Conservation (phyloP, 2,329 filamentous ascomycete species). For the Shiraia sp. region DNA sequence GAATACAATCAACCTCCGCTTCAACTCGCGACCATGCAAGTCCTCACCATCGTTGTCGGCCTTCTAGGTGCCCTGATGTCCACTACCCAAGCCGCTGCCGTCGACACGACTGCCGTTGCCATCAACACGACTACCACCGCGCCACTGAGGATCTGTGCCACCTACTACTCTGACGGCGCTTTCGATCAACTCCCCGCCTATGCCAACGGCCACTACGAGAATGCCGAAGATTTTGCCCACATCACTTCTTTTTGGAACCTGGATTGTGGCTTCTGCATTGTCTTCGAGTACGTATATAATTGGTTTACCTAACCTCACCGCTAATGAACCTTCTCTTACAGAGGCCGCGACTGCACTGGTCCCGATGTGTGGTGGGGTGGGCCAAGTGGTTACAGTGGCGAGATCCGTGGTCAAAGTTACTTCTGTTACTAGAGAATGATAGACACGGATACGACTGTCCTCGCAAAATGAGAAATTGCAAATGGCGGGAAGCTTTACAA, state of each 20-base stretch:
- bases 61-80: not conserved
- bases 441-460: no score
- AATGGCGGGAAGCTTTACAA: no score
- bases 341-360: no score
- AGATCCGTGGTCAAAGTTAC: no score
- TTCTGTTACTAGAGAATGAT: no score
- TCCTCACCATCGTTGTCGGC: not conserved
- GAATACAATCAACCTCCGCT: not conserved
- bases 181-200: not conserved
- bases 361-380: no score
- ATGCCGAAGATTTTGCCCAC: not conserved
- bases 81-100: not conserved
- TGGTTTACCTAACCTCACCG: no score
- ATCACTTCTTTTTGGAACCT: not conserved
- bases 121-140: not conserved
- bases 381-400: no score
- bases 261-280: constrained; percentile 1
- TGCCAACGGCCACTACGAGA: constrained; percentile 4
- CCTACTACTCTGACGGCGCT: not conserved
- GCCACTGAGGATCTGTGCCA: not conserved
- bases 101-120: not conserved
- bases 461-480: no score
- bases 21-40: not conserved
- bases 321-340: no score
- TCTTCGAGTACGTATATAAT: constrained; percentile 3